Evolutionary conservation across 192 early-diverging fungal genomes (phyloP).

Genomic region (Globomyces pollinis-pini): DNA sequence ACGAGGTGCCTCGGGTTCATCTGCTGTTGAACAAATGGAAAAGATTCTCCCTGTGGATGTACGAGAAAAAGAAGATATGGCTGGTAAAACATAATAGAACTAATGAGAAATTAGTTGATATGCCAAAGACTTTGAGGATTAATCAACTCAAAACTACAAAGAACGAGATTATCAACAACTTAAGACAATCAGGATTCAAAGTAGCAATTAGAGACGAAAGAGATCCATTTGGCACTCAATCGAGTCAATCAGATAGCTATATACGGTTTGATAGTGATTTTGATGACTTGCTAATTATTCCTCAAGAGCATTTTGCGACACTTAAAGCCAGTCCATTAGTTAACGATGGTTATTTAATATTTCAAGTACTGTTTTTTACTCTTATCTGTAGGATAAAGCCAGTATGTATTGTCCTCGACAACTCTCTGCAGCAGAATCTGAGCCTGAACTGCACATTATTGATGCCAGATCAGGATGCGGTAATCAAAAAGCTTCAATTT

Average conservation of each 20-base stretch:
- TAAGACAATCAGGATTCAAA: slow-evolving; percentile 27
- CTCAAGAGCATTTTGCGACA: slow-evolving; percentile 22
- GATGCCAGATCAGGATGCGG: slow-evolving; percentile 44
- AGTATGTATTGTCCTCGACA: slow-evolving; percentile 37
- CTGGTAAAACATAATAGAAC: slow-evolving; percentile 27
- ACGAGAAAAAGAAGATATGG: slow-evolving; percentile 38
- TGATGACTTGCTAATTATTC: slow-evolving; percentile 38
- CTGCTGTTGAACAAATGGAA: slow-evolving; percentile 33
- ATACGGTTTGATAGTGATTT: slow-evolving; percentile 38
- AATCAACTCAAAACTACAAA: slow-evolving; percentile 65
- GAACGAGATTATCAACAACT: slow-evolving; percentile 51
- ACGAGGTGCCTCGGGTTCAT: slow-evolving; percentile 28
- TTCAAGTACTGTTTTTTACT: no score
- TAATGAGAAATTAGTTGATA: slow-evolving; percentile 26
- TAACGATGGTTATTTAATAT: slow-evolving; percentile 34
- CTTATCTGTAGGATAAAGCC: no score
- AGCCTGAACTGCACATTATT: slow-evolving; percentile 22
- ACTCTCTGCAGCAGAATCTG: slow-evolving; percentile 17
- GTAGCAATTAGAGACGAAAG: slow-evolving; percentile 10
- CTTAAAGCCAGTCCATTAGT: slow-evolving; percentile 32
- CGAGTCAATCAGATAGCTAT: slow-evolving; percentile 13
- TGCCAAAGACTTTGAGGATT: slow-evolving; percentile 77
- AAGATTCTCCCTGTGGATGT: slow-evolving; percentile 44
- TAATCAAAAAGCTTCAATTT: slow-evolving; percentile 5
- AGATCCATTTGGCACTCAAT: background rate